Percentiles rank a stretch among this genome's conserved stretches.
Evolutionary conservation across 1,284 basidiomycete genomes (phyloP).

Genomic region (Singerocomus rubriflavus): DNA sequence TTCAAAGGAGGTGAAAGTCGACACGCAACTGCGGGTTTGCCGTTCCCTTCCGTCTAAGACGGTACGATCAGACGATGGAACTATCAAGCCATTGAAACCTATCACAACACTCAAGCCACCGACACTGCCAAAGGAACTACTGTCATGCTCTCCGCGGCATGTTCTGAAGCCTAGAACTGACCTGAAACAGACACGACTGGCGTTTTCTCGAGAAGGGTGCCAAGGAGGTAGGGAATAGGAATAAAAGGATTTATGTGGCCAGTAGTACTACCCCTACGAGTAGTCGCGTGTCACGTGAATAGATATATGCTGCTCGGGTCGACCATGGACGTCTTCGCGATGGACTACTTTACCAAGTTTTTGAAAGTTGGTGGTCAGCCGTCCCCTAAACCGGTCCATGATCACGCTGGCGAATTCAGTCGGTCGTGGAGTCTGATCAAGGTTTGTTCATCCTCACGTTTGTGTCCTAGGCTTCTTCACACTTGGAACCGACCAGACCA

Average conservation of each 20-base stretch:
- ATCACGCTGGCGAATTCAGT: conserved; percentile 69
- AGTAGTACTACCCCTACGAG: too few species aligned
- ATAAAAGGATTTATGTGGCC: too few species aligned
- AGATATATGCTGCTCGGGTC: not conserved
- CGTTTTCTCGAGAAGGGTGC: conserved; percentile 11
- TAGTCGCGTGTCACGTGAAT: conserved; percentile 21
- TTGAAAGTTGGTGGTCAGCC: conserved; percentile 52
- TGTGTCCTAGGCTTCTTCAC: conserved; percentile 1
- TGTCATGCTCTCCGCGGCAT: conserved; percentile 13
- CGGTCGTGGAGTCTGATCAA: conserved; percentile 71
- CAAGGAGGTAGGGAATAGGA: not conserved
- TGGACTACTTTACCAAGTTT: conserved; percentile 87
- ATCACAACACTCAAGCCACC: conserved; percentile 38
- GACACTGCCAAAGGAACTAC: conserved; percentile 28
- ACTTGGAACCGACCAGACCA: conserved; percentile 48
- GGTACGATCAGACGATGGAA: not conserved
- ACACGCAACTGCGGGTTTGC: conserved; percentile 5
- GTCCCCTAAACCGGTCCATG: conserved; percentile 50
- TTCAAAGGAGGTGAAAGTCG: not conserved
- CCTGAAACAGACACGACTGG: conserved; percentile 24
- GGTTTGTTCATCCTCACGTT: conserved; percentile 37
- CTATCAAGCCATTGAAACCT: conserved; percentile 34
- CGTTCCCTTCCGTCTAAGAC: conserved; percentile 8
- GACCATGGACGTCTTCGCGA: conserved; percentile 24
- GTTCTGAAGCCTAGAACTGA: conserved; percentile 2